These are phyloP conservation scores for Colletotrichum sp. DNA, from an alignment of 2,329 filamentous ascomycete genomes.

Conservation along the genomic window DNA sequence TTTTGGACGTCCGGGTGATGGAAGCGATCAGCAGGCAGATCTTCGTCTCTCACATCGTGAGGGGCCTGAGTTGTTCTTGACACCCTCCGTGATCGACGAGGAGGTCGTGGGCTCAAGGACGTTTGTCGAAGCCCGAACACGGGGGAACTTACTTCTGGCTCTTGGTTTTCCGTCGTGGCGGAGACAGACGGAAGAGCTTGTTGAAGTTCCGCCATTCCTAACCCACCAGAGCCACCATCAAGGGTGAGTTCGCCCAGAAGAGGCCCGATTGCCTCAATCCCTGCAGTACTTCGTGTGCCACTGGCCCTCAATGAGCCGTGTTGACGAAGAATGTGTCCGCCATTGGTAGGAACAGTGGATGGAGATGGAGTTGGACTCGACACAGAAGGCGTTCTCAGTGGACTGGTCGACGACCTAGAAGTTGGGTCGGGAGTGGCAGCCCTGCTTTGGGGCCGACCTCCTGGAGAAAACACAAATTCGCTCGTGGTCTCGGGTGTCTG, in stretches of 20 bases:
- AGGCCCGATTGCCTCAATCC: background rate
- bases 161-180: background rate
- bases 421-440: background rate
- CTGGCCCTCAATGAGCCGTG: background rate
- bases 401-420: background rate
- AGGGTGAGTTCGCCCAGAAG: background rate
- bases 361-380: background rate
- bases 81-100: background rate
- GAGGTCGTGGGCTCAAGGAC: background rate
- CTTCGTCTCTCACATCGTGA: slow-evolving; percentile 32
- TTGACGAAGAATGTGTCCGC: background rate
- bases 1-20: slow-evolving; percentile 37
- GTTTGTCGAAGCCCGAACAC: background rate
- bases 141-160: background rate
- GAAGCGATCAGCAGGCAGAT: slow-evolving; percentile 37
- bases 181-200: background rate
- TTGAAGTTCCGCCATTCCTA: background rate
- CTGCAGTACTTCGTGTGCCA: background rate
- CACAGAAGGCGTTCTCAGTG: background rate
- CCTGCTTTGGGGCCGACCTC: background rate
- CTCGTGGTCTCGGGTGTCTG: background rate
- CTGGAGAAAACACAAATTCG: rapidly evolving
- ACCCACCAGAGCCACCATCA: background rate
- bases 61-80: background rate
- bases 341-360: background rate